phyloP scores from a whole-genome alignment of 2,329 filamentous ascomycete genomes.

The Hypoxylon sp. region DNA sequence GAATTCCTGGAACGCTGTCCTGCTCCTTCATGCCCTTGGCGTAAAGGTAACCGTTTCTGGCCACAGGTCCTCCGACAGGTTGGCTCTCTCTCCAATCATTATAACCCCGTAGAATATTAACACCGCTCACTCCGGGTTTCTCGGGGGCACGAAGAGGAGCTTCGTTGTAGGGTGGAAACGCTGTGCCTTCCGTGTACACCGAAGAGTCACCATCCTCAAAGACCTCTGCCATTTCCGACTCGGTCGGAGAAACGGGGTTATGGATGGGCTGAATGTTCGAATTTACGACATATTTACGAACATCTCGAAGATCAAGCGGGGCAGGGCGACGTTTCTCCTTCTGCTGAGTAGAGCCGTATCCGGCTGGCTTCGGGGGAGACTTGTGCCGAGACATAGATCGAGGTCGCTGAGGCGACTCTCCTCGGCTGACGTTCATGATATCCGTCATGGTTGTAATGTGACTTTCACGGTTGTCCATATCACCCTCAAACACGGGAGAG shows the following conservation, averaged over 20 bases:
- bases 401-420: not conserved
- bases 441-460: slow-evolving; percentile 48
- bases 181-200: slow-evolving; percentile 39
- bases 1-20: not conserved
- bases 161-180: slow-evolving; percentile 26
- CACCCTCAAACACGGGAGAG: slow-evolving; percentile 34
- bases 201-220: slow-evolving; percentile 39
- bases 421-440: slow-evolving; percentile 18
- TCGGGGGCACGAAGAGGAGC: slow-evolving; percentile 40
- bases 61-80: not conserved
- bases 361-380: slow-evolving; percentile 30
- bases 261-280: slow-evolving; percentile 40
- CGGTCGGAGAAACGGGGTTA: slow-evolving; percentile 33
- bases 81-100: slow-evolving; percentile 38
- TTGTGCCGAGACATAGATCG: slow-evolving; percentile 35
- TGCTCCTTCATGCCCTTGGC: slow-evolving; percentile 26
- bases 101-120: slow-evolving; percentile 46
- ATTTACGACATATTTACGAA: slow-evolving; percentile 29
- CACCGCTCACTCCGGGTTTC: slow-evolving; percentile 12
- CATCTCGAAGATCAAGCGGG: slow-evolving; percentile 41
- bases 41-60: slow-evolving; percentile 1
- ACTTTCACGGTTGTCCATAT: slow-evolving; percentile 33
- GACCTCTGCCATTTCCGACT: slow-evolving; percentile 10
- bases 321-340: slow-evolving; percentile 37
- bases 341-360: not conserved